phyloP scores from a whole-genome alignment of 2,329 filamentous ascomycete genomes.

The Lasiodiplodia gonubiensis region DNA sequence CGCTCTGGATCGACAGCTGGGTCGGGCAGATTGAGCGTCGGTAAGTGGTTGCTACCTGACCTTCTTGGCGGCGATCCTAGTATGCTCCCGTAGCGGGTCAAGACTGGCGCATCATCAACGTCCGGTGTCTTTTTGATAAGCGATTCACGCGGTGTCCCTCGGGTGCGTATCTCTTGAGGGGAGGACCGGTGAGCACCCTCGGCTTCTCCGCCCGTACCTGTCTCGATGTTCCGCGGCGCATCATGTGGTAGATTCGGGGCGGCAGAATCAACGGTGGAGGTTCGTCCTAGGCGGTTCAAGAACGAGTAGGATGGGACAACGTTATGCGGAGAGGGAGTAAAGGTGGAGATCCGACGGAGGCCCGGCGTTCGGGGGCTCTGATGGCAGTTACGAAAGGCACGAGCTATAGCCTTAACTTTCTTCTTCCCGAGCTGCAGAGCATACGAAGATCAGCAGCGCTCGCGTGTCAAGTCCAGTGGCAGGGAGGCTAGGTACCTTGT shows the following conservation, averaged over 20 bases:
- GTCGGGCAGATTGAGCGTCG: conserved; percentile 65
- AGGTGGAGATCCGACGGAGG: conserved; percentile 42
- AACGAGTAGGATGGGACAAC: conserved; percentile 50
- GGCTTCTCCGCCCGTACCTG: conserved; percentile 8
- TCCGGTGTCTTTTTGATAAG: conserved; percentile 22
- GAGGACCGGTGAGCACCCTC: conserved; percentile 30
- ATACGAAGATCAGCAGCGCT: conserved; percentile 10
- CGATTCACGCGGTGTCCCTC: conserved; percentile 31
- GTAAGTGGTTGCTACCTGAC: conserved; percentile 41
- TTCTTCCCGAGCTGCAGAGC: conserved; percentile 74
- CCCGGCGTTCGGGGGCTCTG: conserved; percentile 53
- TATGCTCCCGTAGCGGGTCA: conserved; percentile 69
- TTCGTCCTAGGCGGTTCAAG: conserved; percentile 40
- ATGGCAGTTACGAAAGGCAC: conserved; percentile 69
- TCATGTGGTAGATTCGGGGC: conserved; percentile 37
- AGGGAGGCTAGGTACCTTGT: conserved; percentile 72
- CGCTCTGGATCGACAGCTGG: conserved; percentile 61
- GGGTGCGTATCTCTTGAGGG: conserved; percentile 25
- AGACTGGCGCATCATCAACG: conserved; percentile 32
- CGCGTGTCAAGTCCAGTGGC: neutral
- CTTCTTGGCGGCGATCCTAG: conserved; percentile 44
- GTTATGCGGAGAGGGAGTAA: conserved; percentile 43
- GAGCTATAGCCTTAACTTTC: conserved; percentile 80
- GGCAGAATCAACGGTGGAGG: conserved; percentile 32
- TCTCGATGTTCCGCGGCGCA: conserved; percentile 36